These are phyloP conservation scores for Fragaria ananassa DNA, from an alignment of 306 rosid genomes.

Conservation along the genomic window DNA sequence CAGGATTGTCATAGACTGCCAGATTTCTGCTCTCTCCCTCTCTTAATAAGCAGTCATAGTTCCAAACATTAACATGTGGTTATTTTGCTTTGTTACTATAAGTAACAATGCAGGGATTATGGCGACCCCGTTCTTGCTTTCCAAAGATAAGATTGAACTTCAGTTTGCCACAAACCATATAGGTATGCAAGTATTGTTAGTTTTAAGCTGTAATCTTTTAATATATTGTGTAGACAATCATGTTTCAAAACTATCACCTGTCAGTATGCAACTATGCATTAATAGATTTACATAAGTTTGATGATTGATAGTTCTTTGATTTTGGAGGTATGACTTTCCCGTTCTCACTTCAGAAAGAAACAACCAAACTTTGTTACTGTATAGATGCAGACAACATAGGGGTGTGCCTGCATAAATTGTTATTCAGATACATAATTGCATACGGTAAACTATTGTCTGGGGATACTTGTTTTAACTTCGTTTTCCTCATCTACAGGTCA, in stretches of 20 bases:
- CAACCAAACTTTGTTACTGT: not conserved
- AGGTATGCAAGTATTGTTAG: constrained; percentile 33
- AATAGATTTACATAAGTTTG: not conserved
- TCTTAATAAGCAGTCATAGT: constrained; percentile 8
- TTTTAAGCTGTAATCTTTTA: not conserved
- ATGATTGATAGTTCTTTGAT: not conserved
- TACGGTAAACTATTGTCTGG: not conserved
- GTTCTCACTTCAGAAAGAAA: not conserved
- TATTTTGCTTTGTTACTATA: constrained; percentile 32
- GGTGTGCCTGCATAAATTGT: not conserved
- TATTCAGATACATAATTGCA: not conserved
- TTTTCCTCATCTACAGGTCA: constrained; percentile 54
- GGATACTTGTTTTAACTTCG: not conserved
- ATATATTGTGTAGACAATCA: not conserved
- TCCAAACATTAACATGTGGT: constrained; percentile 2
- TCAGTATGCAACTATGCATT: not conserved
- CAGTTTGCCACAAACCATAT: constrained; percentile 84
- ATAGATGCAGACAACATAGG: not conserved
- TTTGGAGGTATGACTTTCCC: not conserved
- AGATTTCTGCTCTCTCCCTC: not conserved
- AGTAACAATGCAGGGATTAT: constrained; percentile 92
- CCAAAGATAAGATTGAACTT: constrained; percentile 74
- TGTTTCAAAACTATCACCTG: not conserved
- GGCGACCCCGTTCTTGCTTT: constrained; percentile 63
- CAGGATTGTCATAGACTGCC: not conserved